A percentile compares a stretch with the other conserved stretches of the same genome.
phyloP scores from a whole-genome alignment of 192 early-diverging fungal genomes.

The Coemansia sp. region DNA sequence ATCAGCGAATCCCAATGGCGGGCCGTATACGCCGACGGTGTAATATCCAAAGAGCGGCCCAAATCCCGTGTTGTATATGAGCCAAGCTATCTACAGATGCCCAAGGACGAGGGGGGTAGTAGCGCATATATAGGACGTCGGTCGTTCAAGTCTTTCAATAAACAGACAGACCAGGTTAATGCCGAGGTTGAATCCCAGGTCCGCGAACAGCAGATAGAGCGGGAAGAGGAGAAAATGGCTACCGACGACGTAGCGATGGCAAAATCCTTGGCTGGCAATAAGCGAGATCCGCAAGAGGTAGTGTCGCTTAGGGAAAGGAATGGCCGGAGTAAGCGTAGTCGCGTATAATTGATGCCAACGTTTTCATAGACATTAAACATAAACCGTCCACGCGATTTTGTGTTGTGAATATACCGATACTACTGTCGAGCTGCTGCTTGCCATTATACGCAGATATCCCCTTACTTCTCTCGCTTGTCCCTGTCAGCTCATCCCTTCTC shows the following conservation, averaged over 20 bases:
- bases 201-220: conserved; percentile 9
- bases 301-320: conserved; percentile 22
- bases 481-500: conserved; percentile 4
- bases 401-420: not conserved
- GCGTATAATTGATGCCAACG: not conserved
- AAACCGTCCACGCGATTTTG: not conserved
- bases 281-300: not conserved
- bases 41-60: conserved; percentile 18
- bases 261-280: conserved; percentile 10
- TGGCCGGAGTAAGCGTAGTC: conserved; percentile 31
- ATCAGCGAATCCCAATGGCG: conserved; percentile 52
- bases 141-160: conserved; percentile 47
- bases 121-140: conserved; percentile 20
- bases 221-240: conserved; percentile 1
- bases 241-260: conserved; percentile 27
- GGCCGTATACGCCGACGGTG: conserved; percentile 29
- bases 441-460: not conserved
- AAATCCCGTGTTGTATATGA: conserved; percentile 33
- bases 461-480: not conserved
- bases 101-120: conserved; percentile 9
- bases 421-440: not conserved
- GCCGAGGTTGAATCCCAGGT: conserved; percentile 10
- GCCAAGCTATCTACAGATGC: conserved; percentile 49
- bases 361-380: not conserved
- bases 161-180: conserved; percentile 20